Percentiles rank a stretch among this genome's conserved stretches.
phyloP scores from a whole-genome alignment of 495 filamentous ascomycete species.

The Chlorociboria aeruginascens region DNA sequence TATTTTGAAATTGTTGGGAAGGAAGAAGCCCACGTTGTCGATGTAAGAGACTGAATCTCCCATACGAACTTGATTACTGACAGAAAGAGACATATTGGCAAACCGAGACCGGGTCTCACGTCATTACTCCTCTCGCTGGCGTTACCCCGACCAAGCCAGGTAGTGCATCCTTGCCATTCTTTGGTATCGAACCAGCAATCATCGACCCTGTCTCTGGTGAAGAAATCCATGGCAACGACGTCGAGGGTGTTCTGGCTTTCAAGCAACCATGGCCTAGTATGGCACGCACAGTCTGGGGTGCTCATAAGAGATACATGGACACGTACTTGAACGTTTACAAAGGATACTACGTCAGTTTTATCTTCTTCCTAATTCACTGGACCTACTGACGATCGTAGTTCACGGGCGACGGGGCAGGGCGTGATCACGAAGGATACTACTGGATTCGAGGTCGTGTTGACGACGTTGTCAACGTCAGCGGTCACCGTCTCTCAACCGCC shows the following conservation, averaged over 20 bases:
- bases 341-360: constrained; percentile 78
- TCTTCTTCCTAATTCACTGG: not conserved
- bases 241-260: constrained; percentile 95
- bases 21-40: constrained; percentile 84
- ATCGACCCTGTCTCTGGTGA: constrained; percentile 93
- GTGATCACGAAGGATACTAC: constrained; percentile 98
- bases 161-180: constrained; percentile 76
- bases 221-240: constrained; percentile 91
- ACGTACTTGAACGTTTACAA: constrained; percentile 97
- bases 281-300: constrained; percentile 96
- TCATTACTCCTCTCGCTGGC: constrained; percentile 67
- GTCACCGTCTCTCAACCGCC: constrained; percentile 90
- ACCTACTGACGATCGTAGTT: constrained; percentile 44
- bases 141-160: constrained; percentile 71
- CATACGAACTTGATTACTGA: not conserved
- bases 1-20: constrained; percentile 95
- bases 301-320: constrained; percentile 97
- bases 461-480: constrained; percentile 95
- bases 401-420: constrained; percentile 93
- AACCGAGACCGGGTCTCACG: constrained; percentile 96
- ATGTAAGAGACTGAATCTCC: constrained; percentile 48
- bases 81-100: constrained; percentile 89
- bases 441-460: constrained; percentile 99
- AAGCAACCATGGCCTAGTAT: constrained; percentile 99
- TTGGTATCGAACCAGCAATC: constrained; percentile 95